Percentiles rank a stretch among this genome's conserved stretches.
Conservation (phyloP, 768 basidiomycete genomes). For the Hericium erinaceus region DNA sequence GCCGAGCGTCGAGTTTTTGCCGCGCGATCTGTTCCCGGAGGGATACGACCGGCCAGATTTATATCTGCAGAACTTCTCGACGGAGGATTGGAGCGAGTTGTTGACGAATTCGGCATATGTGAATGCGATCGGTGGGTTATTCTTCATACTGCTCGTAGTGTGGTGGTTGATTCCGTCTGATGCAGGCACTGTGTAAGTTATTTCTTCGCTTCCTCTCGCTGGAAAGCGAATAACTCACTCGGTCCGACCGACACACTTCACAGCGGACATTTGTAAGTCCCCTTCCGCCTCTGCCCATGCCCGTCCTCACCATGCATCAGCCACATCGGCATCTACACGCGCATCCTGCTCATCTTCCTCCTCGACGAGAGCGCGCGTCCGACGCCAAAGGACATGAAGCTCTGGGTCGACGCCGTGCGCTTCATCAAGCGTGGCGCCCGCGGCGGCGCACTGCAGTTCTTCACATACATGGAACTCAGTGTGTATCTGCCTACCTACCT, state of each 20-base stretch:
- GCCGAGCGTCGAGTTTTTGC: constrained; percentile 36
- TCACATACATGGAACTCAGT: constrained; percentile 50
- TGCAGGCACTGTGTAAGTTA: constrained; percentile 20
- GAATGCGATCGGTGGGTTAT: constrained; percentile 36
- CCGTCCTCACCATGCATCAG: constrained; percentile 15
- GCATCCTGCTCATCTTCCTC: constrained; percentile 39
- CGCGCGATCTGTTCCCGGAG: constrained; percentile 40
- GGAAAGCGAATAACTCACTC: background rate
- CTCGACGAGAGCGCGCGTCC: constrained; percentile 38
- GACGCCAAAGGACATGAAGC: constrained; percentile 38
- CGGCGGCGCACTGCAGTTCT: constrained; percentile 41
- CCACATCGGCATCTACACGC: constrained; percentile 48
- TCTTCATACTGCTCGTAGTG: background rate
- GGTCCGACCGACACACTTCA: background rate
- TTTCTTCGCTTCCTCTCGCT: background rate
- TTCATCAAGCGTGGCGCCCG: constrained; percentile 42
- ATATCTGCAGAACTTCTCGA: constrained; percentile 47
- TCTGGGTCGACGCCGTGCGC: constrained; percentile 45
- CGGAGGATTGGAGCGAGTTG: constrained; percentile 43
- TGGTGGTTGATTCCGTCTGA: background rate
- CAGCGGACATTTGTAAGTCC: constrained; percentile 34
- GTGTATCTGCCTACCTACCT: constrained; percentile 13
- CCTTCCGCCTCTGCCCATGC: background rate
- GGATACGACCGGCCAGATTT: constrained; percentile 40
- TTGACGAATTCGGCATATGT: constrained; percentile 42